Conservation (phyloP, 2,329 filamentous ascomycete genomes). For the Aotearoamyces nothofagi region DNA sequence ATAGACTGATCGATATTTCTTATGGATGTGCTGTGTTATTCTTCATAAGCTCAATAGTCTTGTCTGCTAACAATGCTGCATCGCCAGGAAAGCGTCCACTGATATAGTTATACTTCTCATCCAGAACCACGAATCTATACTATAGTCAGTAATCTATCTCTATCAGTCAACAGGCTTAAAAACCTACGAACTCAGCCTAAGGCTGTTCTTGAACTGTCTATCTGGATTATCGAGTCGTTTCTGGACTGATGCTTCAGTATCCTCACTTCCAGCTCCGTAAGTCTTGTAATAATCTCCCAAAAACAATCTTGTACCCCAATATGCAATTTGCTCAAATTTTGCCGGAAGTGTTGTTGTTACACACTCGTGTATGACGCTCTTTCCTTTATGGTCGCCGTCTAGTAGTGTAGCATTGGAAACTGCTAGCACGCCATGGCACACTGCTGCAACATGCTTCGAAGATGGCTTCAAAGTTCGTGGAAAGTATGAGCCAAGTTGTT, state of each 20-base stretch:
- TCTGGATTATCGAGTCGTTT: conserved; percentile 18
- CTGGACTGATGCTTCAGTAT: not conserved
- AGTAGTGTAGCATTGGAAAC: conserved; percentile 23
- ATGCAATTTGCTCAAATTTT: conserved; percentile 31
- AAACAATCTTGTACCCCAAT: conserved; percentile 30
- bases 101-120: conserved; percentile 32
- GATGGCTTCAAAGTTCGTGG: conserved; percentile 28
- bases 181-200: conserved; percentile 27
- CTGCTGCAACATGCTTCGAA: conserved; percentile 28
- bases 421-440: conserved; percentile 38
- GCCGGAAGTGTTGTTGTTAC: conserved; percentile 32
- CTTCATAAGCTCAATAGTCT: conserved; percentile 25
- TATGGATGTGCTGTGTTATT: conserved; percentile 5
- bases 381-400: conserved; percentile 23
- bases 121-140: conserved; percentile 30
- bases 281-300: conserved; percentile 42
- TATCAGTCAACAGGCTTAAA: too few relatives aligned
- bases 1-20: too few relatives aligned
- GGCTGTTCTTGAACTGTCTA: conserved; percentile 28
- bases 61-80: conserved; percentile 25
- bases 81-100: conserved; percentile 31
- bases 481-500: conserved; percentile 29
- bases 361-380: conserved; percentile 30
- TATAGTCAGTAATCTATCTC: conserved; percentile 3
- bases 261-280: conserved; percentile 25